Percentiles rank a stretch among this genome's conserved stretches.
Evolutionary conservation across 2,329 filamentous ascomycete species (phyloP).

Genomic region (Aspergillus sp.): DNA sequence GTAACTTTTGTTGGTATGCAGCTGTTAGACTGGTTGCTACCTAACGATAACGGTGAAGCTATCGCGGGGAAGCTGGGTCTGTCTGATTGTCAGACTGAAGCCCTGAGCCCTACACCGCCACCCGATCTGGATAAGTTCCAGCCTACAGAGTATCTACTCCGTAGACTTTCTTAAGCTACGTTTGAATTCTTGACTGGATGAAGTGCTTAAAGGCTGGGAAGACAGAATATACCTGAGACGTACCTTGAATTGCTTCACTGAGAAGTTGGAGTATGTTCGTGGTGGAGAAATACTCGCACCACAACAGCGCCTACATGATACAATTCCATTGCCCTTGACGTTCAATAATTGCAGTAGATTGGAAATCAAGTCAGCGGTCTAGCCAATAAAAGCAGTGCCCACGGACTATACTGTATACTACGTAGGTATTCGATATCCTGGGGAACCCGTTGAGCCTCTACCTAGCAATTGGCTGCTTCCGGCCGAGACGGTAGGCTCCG

Average conservation of each 20-base stretch:
- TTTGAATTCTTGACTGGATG: neutral
- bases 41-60: slow-evolving; percentile 16
- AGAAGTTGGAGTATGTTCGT: neutral
- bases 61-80: slow-evolving; percentile 21
- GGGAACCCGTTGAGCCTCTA: neutral
- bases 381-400: neutral
- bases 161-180: neutral
- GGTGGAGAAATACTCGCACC: neutral
- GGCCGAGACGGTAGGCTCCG: neutral
- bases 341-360: neutral
- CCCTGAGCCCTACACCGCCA: slow-evolving; percentile 18
- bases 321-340: neutral
- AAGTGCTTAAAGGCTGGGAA: neutral
- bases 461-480: neutral
- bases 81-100: slow-evolving; percentile 1
- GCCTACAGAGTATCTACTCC: neutral
- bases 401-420: neutral
- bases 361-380: neutral
- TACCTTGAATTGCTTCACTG: neutral
- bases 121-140: neutral
- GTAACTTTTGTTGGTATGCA: slow-evolving; percentile 6
- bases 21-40: slow-evolving; percentile 6
- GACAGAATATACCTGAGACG: neutral
- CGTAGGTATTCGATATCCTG: neutral
- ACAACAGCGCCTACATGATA: neutral